Conservation (phyloP, 2,329 filamentous ascomycete genomes). For the Botrytis aclada region DNA sequence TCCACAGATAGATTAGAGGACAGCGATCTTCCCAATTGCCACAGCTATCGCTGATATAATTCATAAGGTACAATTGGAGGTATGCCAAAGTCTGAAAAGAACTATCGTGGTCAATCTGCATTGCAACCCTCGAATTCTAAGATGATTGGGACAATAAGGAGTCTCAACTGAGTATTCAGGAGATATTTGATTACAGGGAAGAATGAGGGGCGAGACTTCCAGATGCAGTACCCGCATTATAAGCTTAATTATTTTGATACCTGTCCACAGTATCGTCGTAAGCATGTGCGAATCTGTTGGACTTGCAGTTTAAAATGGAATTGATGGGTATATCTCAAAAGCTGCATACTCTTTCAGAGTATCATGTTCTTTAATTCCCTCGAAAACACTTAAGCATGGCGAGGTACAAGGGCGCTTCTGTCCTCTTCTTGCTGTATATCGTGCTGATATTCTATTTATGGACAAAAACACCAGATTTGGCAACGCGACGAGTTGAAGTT, state of each 20-base stretch:
- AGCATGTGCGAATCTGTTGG: neutral
- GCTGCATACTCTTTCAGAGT: neutral
- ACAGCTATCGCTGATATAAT: neutral
- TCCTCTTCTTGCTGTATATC: neutral
- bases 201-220: neutral
- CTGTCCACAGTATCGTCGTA: neutral
- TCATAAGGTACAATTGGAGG: neutral
- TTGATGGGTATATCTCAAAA: neutral
- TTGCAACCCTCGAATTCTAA: no score
- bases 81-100: neutral
- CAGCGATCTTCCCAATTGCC: neutral
- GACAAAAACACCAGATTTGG: neutral
- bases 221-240: neutral
- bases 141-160: neutral
- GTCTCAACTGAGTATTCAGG: neutral
- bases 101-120: neutral
- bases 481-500: neutral
- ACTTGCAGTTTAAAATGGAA: neutral
- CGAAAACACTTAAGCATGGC: neutral
- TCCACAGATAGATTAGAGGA: neutral
- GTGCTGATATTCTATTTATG: slow-evolving; percentile 1
- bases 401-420: neutral
- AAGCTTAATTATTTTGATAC: neutral
- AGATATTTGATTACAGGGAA: neutral
- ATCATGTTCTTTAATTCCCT: neutral